These are phyloP conservation scores for Trichomonascus vanleenenianus DNA, from an alignment of 805 yeast genomes.

Conservation along the genomic window DNA sequence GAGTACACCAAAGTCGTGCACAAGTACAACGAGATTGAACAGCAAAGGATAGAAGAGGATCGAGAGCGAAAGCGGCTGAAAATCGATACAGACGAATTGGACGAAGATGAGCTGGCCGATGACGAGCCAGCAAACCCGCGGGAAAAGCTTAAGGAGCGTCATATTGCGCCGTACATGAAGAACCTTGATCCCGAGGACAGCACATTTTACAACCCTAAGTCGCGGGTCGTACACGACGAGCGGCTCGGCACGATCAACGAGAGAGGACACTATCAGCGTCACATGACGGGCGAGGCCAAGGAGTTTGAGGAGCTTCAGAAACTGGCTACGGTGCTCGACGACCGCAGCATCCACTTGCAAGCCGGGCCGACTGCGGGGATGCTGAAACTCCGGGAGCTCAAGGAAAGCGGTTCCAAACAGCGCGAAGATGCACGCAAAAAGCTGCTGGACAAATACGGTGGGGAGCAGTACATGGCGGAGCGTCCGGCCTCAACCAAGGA, in stretches of 20 bases:
- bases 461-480: conserved; percentile 15
- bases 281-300: conserved; percentile 49
- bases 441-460: conserved; percentile 36
- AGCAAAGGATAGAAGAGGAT: conserved; percentile 10
- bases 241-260: conserved; percentile 32
- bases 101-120: too few relatives aligned
- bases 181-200: background rate
- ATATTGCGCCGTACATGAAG: too few relatives aligned
- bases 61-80: conserved; percentile 9
- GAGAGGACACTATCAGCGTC: conserved; percentile 44
- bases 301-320: conserved; percentile 42
- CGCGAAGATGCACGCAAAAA: conserved; percentile 28
- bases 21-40: conserved; percentile 9
- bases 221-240: conserved; percentile 24
- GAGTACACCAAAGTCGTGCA: conserved; percentile 49
- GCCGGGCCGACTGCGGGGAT: conserved; percentile 43
- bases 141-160: too few relatives aligned
- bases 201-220: conserved; percentile 32
- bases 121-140: too few relatives aligned
- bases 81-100: conserved; percentile 7
- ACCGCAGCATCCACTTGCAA: conserved; percentile 28
- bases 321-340: conserved; percentile 42
- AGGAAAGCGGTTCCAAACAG: conserved; percentile 17
- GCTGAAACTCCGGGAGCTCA: conserved; percentile 28
- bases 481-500: conserved; percentile 3